Evolutionary conservation across 164 flowering plant species (phyloP).

Genomic region (Magnolia kwangsiensis): DNA sequence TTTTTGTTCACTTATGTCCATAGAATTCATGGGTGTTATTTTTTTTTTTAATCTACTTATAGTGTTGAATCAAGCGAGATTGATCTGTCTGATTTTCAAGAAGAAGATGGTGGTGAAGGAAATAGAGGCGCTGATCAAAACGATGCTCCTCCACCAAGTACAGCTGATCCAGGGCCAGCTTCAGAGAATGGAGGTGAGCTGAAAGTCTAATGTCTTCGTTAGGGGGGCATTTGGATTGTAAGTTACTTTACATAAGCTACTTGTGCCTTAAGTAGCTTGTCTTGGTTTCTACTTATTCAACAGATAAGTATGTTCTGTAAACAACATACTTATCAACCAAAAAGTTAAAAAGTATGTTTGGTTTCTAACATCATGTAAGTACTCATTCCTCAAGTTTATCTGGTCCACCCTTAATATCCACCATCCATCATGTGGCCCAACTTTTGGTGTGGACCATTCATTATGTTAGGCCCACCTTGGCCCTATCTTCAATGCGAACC

Average conservation of each 20-base stretch:
- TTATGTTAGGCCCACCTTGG: no score
- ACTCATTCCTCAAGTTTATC: no score
- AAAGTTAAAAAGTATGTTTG: no score
- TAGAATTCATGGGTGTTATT: conserved; percentile 2
- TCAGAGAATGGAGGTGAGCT: conserved; percentile 37
- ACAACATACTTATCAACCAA: no score
- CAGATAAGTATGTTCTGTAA: no score
- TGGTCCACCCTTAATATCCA: no score
- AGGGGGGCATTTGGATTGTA: no score
- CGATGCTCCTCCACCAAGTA: conserved; percentile 34
- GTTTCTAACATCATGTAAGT: no score
- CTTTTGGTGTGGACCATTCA: no score
- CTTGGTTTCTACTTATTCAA: not conserved
- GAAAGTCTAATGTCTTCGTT: not conserved
- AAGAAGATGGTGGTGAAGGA: conserved; percentile 29
- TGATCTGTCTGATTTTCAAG: conserved; percentile 93
- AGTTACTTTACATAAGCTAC: no score
- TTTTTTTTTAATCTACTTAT: conserved; percentile 6
- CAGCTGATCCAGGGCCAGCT: conserved; percentile 33
- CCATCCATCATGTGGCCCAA: no score
- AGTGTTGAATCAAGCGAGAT: conserved; percentile 95
- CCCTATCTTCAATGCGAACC: no score
- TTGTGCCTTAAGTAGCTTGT: not conserved
- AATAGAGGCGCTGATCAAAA: conserved; percentile 31
- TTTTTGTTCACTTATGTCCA: conserved; percentile 7